Conservation (phyloP, 164 flowering plant species). For the Stephania yunnanensis region DNA sequence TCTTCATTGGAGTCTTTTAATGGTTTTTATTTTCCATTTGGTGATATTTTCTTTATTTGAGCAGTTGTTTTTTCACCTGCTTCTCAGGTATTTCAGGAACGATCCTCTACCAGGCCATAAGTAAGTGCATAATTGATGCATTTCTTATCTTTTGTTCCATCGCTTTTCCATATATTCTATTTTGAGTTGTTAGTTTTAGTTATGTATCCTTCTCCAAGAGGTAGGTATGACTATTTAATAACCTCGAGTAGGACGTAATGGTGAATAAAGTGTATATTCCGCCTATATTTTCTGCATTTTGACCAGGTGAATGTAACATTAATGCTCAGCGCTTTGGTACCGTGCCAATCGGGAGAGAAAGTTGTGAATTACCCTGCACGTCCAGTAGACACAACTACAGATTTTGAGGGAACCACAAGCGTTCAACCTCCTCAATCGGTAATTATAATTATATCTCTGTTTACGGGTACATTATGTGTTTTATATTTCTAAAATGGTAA, state of each 20-base stretch:
- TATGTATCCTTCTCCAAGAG: constrained; percentile 7
- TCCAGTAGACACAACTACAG: constrained; percentile 85
- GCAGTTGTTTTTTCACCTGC: neutral
- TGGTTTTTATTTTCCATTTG: neutral
- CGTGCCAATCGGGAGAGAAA: constrained; percentile 71
- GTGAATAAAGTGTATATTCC: constrained; percentile 24
- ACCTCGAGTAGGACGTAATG: constrained; percentile 20
- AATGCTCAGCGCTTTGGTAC: constrained; percentile 68
- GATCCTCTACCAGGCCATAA: constrained; percentile 95
- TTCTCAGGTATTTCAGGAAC: constrained; percentile 65
- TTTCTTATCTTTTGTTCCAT: neutral
- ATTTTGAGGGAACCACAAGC: constrained; percentile 88
- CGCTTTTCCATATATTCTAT: neutral
- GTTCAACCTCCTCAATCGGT: constrained; percentile 86
- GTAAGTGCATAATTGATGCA: constrained; percentile 35
- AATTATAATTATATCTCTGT: constrained; percentile 14
- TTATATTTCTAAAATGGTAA: neutral
- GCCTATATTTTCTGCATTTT: constrained; percentile 24
- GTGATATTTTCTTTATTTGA: neutral
- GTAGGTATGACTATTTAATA: constrained; percentile 14
- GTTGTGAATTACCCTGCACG: constrained; percentile 81
- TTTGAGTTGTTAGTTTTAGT: neutral
- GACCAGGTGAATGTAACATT: constrained; percentile 31
- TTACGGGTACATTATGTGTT: neutral
- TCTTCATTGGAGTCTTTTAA: neutral